Base-by-base conservation (phyloP, 768 basidiomycete species). In the Russula sp. region DNA sequence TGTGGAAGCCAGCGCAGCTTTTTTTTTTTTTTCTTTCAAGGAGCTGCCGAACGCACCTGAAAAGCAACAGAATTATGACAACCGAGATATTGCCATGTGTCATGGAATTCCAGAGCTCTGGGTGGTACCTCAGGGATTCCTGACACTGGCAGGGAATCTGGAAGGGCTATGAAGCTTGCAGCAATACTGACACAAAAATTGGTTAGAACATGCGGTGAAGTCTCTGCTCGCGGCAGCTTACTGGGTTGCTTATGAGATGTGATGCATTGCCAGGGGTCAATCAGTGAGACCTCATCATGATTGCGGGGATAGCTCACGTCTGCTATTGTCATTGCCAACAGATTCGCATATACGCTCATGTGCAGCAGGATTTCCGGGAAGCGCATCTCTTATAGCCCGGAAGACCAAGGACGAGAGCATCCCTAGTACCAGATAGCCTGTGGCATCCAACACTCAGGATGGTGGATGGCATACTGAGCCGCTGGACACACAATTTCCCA, bases 41-140 rank as follows among this genome's bases (percentile, higher is more conserved):
- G 56, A 48, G 6, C 10, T 37, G 4, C 16, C 11, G 8, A n/a
- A 22, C 74, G 54, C 70, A 88, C 88, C 88, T 80, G 66, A 79
- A 78, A 45, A 76, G 53, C 58, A 86, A 78, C 42, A 91, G 76
- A 31, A 84, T 73, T 35, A 85, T 56, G 27, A 82, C 80, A 61
- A 84, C 75, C 3, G 87, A 84, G 70, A 90, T 85, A 68, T 91
- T 92, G 40, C 89, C 89, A 67, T 91, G 89, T 0, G 84, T 87
- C 78, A 82, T 86, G 32, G 78, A 70, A 72, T 90, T 91, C 90
- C 89, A 92, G 14, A 70, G 68, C 8, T 71, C 71, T 40, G 81
- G 75, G 32, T 77, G 74, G 62, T 78, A 84, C 53, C 78, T 78
- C 64, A 88, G 72, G 27, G 27, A 27, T 27, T 27, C 27, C 27